These are phyloP conservation scores for Conidiobolus incongruus DNA, from an alignment of 371 early-diverging fungal genomes.

Conservation along the genomic window DNA sequence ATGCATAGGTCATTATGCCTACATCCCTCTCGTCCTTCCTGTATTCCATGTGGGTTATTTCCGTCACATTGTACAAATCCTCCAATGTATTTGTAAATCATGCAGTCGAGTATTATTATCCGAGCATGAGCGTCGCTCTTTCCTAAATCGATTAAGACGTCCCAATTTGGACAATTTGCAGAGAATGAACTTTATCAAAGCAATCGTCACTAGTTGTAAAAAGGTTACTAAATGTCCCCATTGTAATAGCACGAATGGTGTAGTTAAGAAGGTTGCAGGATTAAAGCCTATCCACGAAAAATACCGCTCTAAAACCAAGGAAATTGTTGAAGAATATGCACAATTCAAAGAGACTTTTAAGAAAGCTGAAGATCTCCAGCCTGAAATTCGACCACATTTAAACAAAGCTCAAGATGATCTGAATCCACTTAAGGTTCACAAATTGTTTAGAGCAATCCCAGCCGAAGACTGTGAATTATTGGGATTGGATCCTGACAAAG, in stretches of 20 bases:
- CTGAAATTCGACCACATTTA: conserved; percentile 52
- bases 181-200: conserved; percentile 54
- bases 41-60: conserved; percentile 98
- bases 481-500: conserved; percentile 65
- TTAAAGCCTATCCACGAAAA: conserved; percentile 94
- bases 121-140: conserved; percentile 51
- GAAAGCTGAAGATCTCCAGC: conserved; percentile 38
- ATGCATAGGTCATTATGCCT: conserved; percentile 98
- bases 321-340: conserved; percentile 48
- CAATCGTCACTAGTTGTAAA: conserved; percentile 68
- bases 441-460: conserved; percentile 68
- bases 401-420: conserved; percentile 84
- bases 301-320: conserved; percentile 41
- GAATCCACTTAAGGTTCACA: conserved; percentile 70
- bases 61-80: conserved; percentile 62
- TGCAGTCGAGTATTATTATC: conserved; percentile 75
- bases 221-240: conserved; percentile 73
- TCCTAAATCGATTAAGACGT: conserved; percentile 41
- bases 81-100: conserved; percentile 96
- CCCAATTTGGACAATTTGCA: conserved; percentile 63
- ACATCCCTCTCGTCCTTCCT: conserved; percentile 82
- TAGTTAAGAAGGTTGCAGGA: conserved; percentile 88
- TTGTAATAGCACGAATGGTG: conserved; percentile 71
- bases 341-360: conserved; percentile 46
- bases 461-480: conserved; percentile 90